A percentile compares a stretch with the other conserved stretches of the same genome.
Evolutionary conservation across 1,139 yeast species (phyloP).

Genomic region (Zygoascus hellenicus): DNA sequence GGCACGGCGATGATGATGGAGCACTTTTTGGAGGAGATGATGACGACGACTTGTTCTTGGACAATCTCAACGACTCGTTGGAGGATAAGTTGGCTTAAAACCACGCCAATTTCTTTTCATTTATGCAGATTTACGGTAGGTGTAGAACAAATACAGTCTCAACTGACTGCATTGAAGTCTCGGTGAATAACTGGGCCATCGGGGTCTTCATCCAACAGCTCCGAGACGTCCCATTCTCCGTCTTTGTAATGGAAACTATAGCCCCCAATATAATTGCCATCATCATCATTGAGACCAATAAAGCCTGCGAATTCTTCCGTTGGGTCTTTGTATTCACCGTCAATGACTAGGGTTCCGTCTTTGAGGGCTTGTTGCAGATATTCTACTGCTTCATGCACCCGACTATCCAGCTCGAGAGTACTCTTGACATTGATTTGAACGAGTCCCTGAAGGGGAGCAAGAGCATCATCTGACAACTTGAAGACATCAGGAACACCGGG

Average conservation of each 20-base stretch:
- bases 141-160: too few species aligned
- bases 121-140: too few species aligned
- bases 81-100: too few species aligned
- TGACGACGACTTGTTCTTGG: background rate
- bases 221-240: background rate
- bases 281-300: slow-evolving; percentile 18
- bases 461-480: too few species aligned
- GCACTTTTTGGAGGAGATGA: background rate
- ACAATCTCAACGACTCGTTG: too few species aligned
- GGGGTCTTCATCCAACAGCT: background rate
- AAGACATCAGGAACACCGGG: too few species aligned
- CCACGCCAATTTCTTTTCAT: too few species aligned
- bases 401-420: too few species aligned
- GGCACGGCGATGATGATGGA: background rate
- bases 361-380: slow-evolving; percentile 1
- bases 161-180: too few species aligned
- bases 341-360: slow-evolving; percentile 13
- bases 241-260: background rate
- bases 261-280: slow-evolving; percentile 14
- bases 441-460: too few species aligned
- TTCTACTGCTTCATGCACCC: background rate
- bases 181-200: background rate
- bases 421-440: too few species aligned
- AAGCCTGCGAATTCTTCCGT: slow-evolving; percentile 20
- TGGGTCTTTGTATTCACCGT: slow-evolving; percentile 17